Evolutionary conservation across 768 basidiomycete species (phyloP).

Genomic region (Lactarius indigo): DNA sequence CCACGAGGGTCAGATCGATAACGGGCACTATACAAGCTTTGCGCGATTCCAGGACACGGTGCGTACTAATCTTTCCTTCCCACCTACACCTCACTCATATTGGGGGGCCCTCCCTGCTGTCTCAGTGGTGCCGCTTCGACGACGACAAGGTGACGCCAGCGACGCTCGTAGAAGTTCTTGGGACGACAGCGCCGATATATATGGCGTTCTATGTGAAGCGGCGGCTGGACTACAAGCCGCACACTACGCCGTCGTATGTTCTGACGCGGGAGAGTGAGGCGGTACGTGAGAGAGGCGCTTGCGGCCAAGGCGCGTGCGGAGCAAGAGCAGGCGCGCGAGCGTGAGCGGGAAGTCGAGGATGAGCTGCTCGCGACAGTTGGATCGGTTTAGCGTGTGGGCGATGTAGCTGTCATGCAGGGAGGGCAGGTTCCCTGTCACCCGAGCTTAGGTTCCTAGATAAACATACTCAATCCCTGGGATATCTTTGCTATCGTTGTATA

Average conservation of each 20-base stretch:
- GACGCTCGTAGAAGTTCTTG: constrained; percentile 61
- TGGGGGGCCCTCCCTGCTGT: background rate
- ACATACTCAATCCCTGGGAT: too few species aligned
- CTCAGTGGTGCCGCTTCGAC: constrained; percentile 90
- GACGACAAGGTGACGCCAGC: constrained; percentile 86
- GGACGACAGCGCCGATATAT: constrained; percentile 62
- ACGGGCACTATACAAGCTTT: constrained; percentile 91
- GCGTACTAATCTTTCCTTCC: constrained; percentile 30
- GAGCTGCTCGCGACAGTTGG: constrained; percentile 22
- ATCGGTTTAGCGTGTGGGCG: background rate
- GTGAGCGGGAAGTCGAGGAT: constrained; percentile 23
- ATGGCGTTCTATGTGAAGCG: constrained; percentile 97
- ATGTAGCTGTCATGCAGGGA: background rate
- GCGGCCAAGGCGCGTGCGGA: constrained; percentile 12
- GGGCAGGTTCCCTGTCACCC: too few species aligned
- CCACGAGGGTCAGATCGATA: constrained; percentile 92
- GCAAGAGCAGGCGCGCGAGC: constrained; percentile 18
- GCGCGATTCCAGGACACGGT: constrained; percentile 84
- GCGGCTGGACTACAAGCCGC: constrained; percentile 76
- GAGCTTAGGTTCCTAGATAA: too few species aligned
- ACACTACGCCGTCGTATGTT: constrained; percentile 20
- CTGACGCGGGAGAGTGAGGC: constrained; percentile 22
- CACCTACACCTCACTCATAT: background rate
- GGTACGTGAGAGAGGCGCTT: constrained; percentile 19
- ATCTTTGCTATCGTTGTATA: too few species aligned